Base-by-base conservation (phyloP, 306 rosid species). In the Vigna hirtella region DNA sequence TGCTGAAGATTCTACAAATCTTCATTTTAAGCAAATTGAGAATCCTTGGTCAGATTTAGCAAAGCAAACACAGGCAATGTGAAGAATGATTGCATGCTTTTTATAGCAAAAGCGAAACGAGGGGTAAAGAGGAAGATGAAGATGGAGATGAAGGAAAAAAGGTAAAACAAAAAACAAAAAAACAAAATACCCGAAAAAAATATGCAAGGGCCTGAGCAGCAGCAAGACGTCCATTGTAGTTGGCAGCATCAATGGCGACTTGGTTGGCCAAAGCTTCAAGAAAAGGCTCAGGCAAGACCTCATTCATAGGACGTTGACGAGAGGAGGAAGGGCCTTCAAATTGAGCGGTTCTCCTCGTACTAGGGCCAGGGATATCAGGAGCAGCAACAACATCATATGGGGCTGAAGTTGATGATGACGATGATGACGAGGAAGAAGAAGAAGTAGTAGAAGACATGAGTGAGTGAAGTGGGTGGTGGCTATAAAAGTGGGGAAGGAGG, bases 171-270 rank as follows among this genome's bases (percentile, higher is more conserved):
- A 0, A 40, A 40, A 30, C 0, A 30, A 30, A 3, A 28, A 28
- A 3, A 28, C 0, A 40, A n/a, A 30, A 2, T 47, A 96, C 99
- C 99, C 80, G 97, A 75, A 96, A 96, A 1, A 96, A 69, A 63
- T 49, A 77, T 49, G 90, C 85, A 11, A 96, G 94, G 1, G 99
- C 94, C 32, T 86, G 52, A 38, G 96, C 96, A 16, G 89, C 99
- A 36, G 88, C 73, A 9, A 91, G 89, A 38, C 87, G 90, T 2
- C 98, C 97, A 7, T 32, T 6, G 20, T 72, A 7, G 51, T 72
- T 81, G 74, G 96, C 84, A 80, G 97, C 89, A 28, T 89, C 94
- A 79, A 71, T 20, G 85, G 99, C 97, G 48, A 93, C 90, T 72
- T 86, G 97, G 16, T 70, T 49, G 12, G 98, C 97, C 9, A 96